Evolutionary conservation across 306 rosid genomes (phyloP).

Genomic region (Lupinus albus): DNA sequence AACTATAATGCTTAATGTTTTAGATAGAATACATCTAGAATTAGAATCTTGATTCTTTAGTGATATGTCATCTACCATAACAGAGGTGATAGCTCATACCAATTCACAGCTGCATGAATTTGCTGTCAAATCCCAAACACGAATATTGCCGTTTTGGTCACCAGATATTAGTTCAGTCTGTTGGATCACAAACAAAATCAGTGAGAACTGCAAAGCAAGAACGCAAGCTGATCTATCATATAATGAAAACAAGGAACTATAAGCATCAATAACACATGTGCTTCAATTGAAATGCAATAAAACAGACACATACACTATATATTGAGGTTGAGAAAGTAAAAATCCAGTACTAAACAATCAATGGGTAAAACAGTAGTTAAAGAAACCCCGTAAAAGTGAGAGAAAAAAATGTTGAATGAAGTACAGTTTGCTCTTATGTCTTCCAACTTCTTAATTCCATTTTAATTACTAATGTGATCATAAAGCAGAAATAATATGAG

Average conservation of each 20-base stretch:
- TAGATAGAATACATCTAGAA: conserved; percentile 20
- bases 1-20: neutral
- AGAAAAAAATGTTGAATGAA: conserved; percentile 13
- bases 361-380: conserved; percentile 7
- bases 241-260: conserved; percentile 18
- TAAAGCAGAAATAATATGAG: conserved; percentile 21
- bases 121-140: conserved; percentile 99
- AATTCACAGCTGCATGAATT: conserved; percentile 98
- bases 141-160: conserved; percentile 97
- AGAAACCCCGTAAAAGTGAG: conserved; percentile 20
- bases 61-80: conserved; percentile 8
- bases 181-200: conserved; percentile 37
- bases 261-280: conserved; percentile 33
- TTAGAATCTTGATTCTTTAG: conserved; percentile 17
- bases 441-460: conserved; percentile 12
- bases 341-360: conserved; percentile 34
- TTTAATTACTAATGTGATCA: conserved; percentile 11
- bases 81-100: conserved; percentile 52
- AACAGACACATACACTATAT: conserved; percentile 7
- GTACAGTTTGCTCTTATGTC: neutral
- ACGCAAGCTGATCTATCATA: conserved; percentile 15
- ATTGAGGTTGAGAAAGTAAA: conserved; percentile 23
- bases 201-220: conserved; percentile 36
- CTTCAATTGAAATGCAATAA: conserved; percentile 28
- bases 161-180: conserved; percentile 99